phyloP scores from a whole-genome alignment of 768 basidiomycete species.

The Lactarius hatsudake region DNA sequence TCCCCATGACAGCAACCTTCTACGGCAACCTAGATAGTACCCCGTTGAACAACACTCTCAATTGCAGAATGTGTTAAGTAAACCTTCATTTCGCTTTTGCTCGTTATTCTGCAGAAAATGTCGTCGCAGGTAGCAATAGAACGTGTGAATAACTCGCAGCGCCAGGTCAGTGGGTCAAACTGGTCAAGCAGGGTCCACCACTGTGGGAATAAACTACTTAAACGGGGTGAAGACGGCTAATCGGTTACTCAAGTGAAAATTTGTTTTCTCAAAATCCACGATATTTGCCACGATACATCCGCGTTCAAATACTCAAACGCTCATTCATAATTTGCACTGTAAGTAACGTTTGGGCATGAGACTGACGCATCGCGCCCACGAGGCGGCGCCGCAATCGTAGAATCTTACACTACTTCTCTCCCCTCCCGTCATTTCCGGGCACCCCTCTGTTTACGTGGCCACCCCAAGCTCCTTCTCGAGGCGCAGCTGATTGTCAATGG shows the following conservation, averaged over 20 bases:
- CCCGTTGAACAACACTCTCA: neutral
- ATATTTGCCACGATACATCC: neutral
- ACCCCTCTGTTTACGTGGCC: neutral
- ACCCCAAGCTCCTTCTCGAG: conserved; percentile 13
- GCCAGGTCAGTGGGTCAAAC: too few species aligned
- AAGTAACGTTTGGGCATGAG: neutral
- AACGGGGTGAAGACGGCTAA: neutral
- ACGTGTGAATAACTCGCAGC: neutral
- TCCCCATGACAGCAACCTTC: conserved; percentile 96
- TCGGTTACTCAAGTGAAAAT: neutral
- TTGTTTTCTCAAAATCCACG: neutral
- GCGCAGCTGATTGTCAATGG: conserved; percentile 23
- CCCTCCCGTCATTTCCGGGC: neutral
- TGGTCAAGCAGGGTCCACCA: too few species aligned
- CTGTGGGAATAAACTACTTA: neutral
- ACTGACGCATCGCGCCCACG: conserved; percentile 6
- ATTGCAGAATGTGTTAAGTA: neutral
- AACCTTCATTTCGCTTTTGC: conserved; percentile 15
- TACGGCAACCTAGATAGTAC: conserved; percentile 63
- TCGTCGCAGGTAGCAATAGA: neutral
- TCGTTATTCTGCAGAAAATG: neutral
- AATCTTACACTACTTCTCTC: neutral
- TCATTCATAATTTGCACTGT: neutral
- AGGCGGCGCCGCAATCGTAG: conserved; percentile 4
- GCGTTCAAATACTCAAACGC: neutral